Evolutionary conservation across 2,329 filamentous ascomycete species (phyloP), one percentile per base, ranked within the genome.

Genomic region (Penicillium olsonii): DNA sequence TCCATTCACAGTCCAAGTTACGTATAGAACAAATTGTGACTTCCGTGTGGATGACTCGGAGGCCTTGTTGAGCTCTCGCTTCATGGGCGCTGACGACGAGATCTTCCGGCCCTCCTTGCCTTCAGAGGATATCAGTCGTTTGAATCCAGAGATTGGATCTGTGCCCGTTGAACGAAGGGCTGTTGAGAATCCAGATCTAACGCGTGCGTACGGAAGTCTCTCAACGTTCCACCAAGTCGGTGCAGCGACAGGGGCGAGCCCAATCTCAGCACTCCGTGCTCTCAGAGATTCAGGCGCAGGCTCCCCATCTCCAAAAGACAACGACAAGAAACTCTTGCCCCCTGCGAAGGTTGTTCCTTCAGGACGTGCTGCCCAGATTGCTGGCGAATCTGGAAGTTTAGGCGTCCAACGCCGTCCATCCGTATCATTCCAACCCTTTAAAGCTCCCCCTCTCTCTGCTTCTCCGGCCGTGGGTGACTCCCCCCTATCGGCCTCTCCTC

Each of bases 391-490:
- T 45, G 63, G 77, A 72, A 48, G 79, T 72, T 45, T 69, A 75
- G 48, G 71, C 18, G 74, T 80, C 40, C 79, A 79, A 45, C 82
- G 91, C 60, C 84, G 90, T 45, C 86, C 88, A 6, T 96, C 90
- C 0, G 83, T 96, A 18, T 95, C 90, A 0, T 96, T 96, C 63
- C 90, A 95, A 61, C 92, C 92, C 0, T 99, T 99, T 77, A 99
- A 99, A 71, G 90, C 92, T 12, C 92, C 92, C 10, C 95, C 92
- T 1, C 77, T 97, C n/a, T 95, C 92, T 2, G 90, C 88, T 4
- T 96, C 92, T 4, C 92, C 92, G 15, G 77, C 80, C n/a, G 72
- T 76, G 24, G 71, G 75, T 4, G 74, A 77, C 34, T 72, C 79
- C 34, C 69, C 72, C 5, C 51, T 74, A 11, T 76, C 76, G n/a